Evolutionary conservation across 176 grass and related monocot species (phyloP).

Genomic region (Eragrostis curvula): DNA sequence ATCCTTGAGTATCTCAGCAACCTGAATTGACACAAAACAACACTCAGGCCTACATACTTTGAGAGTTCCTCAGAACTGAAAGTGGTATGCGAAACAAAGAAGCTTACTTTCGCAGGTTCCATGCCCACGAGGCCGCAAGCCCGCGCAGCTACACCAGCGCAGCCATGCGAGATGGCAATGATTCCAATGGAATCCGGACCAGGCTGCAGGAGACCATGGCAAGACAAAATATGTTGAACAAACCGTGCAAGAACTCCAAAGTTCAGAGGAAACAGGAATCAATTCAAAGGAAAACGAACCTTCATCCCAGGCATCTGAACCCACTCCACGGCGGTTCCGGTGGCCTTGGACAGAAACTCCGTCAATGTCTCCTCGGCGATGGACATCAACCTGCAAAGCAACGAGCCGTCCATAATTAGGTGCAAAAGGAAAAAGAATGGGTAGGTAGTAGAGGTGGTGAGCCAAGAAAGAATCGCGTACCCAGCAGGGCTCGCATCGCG

Average conservation of each 20-base stretch:
- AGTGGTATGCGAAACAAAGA: neutral
- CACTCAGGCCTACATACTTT: neutral
- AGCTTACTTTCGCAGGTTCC: constrained; percentile 83
- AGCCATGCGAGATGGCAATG: constrained; percentile 96
- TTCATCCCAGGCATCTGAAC: constrained; percentile 95
- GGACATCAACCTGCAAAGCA: constrained; percentile 58
- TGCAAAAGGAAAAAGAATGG: neutral
- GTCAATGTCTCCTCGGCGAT: constrained; percentile 79
- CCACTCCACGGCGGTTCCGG: constrained; percentile 86
- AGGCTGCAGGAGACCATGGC: constrained; percentile 63
- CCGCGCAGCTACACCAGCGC: constrained; percentile 83
- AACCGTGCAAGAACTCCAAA: neutral
- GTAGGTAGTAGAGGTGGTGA: neutral
- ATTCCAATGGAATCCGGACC: constrained; percentile 99
- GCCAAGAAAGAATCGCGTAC: constrained; percentile 37
- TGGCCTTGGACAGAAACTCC: constrained; percentile 90
- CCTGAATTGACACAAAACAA: constrained; percentile 44
- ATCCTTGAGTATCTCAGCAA: constrained; percentile 95
- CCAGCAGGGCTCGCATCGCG: constrained; percentile 65
- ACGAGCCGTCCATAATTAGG: neutral
- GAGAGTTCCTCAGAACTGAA: neutral
- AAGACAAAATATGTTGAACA: constrained; percentile 20
- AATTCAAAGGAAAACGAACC: constrained; percentile 39
- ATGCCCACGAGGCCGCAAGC: constrained; percentile 95
- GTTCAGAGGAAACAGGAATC: neutral